Conservation (phyloP, 2,329 filamentous ascomycete species). For the Paecilomyces dactylethromorphus region DNA sequence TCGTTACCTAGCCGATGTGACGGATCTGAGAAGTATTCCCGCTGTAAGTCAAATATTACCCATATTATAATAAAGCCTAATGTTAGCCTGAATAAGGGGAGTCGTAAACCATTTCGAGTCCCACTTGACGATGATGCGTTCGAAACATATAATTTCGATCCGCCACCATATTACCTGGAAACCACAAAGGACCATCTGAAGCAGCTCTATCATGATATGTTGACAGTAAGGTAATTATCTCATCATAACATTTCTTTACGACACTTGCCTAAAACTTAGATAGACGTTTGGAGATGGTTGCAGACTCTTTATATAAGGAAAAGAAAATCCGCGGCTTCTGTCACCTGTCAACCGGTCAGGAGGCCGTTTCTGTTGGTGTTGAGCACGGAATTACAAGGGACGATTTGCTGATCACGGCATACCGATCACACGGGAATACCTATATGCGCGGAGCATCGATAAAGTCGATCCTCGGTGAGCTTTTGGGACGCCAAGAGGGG, state of each 20-base stretch:
- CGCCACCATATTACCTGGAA: constrained; percentile 78
- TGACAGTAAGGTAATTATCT: constrained; percentile 65
- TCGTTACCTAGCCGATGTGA: constrained; percentile 11
- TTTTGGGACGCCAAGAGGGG: constrained; percentile 82
- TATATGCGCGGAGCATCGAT: constrained; percentile 83
- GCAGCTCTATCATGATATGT: constrained; percentile 97
- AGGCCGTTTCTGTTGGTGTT: constrained; percentile 89
- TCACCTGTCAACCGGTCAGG: constrained; percentile 92
- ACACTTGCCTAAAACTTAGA: constrained; percentile 2
- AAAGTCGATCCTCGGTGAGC: constrained; percentile 83
- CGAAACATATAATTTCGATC: constrained; percentile 95
- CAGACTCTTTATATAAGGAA: constrained; percentile 95
- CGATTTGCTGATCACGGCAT: constrained; percentile 89
- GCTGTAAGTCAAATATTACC: constrained; percentile 4
- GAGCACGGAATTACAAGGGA: constrained; percentile 82
- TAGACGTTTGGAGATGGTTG: constrained; percentile 97
- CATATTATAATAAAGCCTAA: too few relatives aligned
- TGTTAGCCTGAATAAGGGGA: constrained; percentile 46
- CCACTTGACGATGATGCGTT: constrained; percentile 91
- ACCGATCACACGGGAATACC: constrained; percentile 93
- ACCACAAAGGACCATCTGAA: constrained; percentile 93
- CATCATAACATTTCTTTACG: not conserved
- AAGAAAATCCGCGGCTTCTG: constrained; percentile 99
- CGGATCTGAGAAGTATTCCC: constrained; percentile 8
- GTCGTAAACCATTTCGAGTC: constrained; percentile 81